Base-by-base conservation (phyloP, 1,139 yeast genomes). In the Candida neerlandica region DNA sequence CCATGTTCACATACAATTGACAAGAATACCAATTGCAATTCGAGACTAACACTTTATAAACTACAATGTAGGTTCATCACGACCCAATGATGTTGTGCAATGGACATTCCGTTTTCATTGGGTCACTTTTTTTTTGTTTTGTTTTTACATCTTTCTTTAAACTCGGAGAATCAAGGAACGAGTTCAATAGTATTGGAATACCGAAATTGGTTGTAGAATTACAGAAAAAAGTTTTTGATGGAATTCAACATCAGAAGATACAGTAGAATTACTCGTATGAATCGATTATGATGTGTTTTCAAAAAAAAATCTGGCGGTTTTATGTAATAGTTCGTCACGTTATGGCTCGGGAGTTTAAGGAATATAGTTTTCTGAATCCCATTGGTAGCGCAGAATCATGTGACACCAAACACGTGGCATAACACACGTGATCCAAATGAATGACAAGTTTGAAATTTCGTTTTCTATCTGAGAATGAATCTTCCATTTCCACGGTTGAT, bases 91-190 rank as follows among this genome's bases (percentile, higher is more conserved):
- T 11, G 26, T 11, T 18, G 27, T 18, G 16, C 7, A 21, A 35
- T 21, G 14, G 27, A 18, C 11, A 35, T 18, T 14, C 38, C 26
- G 40, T 11, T 35, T 15, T 35, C 2, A 18, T n/a, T 18, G 9
- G 40, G 40, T 35, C 40, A 34, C 15, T 34, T 15, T 3, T 34
- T 34, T 35, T 35, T 35, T 16, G n/a, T n/a, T n/a, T n/a, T n/a
- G n/a, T n/a, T n/a, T n/a, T n/a, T n/a, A n/a, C 27, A 23, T 7
- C 27, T 23, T 35, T 35, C n/a, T 18, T 18, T n/a, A 2, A 23
- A 11, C 33, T 40, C 42, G 42, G 42, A 29, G 33, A 26, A 23
- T 40, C 19, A 10, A 40, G 42, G 42, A 40, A 40, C 14, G 11
- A 2, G 21, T 11, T 35, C 5, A 12, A 12, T 21, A 18, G 40